These are phyloP conservation scores for Cutaneotrichosporon mucoides DNA, from an alignment of 1,284 basidiomycete genomes.

Conservation along the genomic window DNA sequence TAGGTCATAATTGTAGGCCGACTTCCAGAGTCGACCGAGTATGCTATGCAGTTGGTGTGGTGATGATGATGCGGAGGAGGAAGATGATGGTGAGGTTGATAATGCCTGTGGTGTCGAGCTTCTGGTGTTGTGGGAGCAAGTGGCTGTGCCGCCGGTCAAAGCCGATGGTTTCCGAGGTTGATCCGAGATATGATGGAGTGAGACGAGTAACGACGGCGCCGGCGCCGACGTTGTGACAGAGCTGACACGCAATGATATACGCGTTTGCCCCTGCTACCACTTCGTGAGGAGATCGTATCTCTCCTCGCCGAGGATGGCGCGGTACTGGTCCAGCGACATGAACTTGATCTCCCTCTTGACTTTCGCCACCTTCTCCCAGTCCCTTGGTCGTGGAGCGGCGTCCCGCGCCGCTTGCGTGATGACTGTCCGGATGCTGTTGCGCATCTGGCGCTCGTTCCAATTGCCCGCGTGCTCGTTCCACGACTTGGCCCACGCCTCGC, in stretches of 20 bases:
- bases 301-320: not conserved
- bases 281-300: not conserved
- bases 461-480: not conserved
- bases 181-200: not conserved
- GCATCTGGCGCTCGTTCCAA: not conserved
- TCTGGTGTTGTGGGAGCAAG: too few relatives aligned
- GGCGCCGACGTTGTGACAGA: not conserved
- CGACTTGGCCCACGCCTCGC: not conserved
- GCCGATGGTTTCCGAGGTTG: not conserved
- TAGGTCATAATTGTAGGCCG: too few relatives aligned
- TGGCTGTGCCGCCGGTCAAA: not conserved
- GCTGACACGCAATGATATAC: too few relatives aligned
- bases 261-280: not conserved
- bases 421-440: not conserved
- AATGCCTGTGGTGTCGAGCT: not conserved
- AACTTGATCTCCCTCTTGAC: conserved; percentile 1
- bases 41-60: not conserved
- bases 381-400: not conserved
- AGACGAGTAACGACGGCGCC: not conserved
- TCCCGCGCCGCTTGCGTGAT: not conserved
- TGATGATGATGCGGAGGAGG: not conserved
- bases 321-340: not conserved
- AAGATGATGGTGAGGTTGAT: not conserved
- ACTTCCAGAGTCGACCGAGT: too few relatives aligned
- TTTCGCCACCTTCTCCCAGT: not conserved